phyloP scores from a whole-genome alignment of 371 early-diverging fungal genomes.

The Mortierella sp. region DNA sequence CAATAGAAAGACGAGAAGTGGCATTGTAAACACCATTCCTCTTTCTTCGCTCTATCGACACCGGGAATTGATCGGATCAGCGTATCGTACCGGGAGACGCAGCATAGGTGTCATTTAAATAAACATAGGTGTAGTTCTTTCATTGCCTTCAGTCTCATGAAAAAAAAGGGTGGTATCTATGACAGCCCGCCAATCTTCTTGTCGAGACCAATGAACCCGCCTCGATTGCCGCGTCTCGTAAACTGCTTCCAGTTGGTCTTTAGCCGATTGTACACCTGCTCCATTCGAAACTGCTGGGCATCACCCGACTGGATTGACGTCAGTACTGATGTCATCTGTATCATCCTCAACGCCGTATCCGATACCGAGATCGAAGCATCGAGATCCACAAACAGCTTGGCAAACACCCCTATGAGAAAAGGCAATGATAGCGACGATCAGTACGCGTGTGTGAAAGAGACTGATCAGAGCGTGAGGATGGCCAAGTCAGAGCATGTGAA shows the following conservation, averaged over 20 bases:
- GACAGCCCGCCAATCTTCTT: conserved; percentile 12
- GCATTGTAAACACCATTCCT: neutral
- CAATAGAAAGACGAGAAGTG: neutral
- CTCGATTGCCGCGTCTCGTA: conserved; percentile 71
- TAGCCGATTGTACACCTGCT: conserved; percentile 66
- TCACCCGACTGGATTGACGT: conserved; percentile 68
- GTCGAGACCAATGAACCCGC: conserved; percentile 71
- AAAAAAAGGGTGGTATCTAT: neutral
- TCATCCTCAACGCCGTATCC: conserved; percentile 79
- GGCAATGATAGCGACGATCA: neutral
- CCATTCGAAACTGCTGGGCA: conserved; percentile 69
- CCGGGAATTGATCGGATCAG: conserved; percentile 3
- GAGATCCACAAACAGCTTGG: conserved; percentile 76
- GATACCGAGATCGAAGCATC: conserved; percentile 77
- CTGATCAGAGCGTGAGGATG: neutral
- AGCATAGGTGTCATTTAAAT: neutral
- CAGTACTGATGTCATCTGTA: conserved; percentile 83
- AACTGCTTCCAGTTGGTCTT: conserved; percentile 75
- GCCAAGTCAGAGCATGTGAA: neutral
- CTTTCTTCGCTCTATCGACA: neutral
- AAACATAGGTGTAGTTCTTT: neutral
- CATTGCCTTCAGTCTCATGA: neutral
- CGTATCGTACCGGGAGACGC: neutral
- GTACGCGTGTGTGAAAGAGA: neutral
- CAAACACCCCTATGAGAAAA: conserved; percentile 68